Percentiles rank a stretch among this genome's conserved stretches.
phyloP scores from a whole-genome alignment of 768 basidiomycete genomes.

The Boletus speciosus region DNA sequence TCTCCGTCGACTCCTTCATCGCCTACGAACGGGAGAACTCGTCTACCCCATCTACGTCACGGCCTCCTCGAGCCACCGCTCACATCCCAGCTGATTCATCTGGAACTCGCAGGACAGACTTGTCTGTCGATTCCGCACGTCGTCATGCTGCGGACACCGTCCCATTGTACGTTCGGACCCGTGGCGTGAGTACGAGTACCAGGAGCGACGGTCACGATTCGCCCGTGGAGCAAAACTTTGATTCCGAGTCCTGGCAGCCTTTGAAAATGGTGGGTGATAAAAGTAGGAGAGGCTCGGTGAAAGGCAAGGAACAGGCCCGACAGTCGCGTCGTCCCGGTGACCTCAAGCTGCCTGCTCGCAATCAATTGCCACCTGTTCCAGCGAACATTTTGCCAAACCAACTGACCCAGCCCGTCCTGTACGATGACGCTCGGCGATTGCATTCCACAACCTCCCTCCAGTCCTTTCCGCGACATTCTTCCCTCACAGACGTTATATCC shows the following conservation, averaged over 20 bases:
- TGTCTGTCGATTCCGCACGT: slow-evolving; percentile 26
- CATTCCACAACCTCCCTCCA: slow-evolving; percentile 39
- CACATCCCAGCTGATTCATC: slow-evolving; percentile 36
- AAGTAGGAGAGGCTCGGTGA: slow-evolving; percentile 47
- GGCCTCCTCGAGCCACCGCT: slow-evolving; percentile 38
- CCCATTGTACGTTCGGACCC: slow-evolving; percentile 43
- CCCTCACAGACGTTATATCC: slow-evolving; percentile 32
- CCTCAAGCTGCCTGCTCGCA: slow-evolving; percentile 59
- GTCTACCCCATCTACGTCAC: slow-evolving; percentile 29
- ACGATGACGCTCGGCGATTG: slow-evolving; percentile 39
- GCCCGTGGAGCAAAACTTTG: slow-evolving; percentile 42
- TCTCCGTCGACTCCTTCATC: slow-evolving; percentile 76
- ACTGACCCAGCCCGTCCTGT: slow-evolving; percentile 34
- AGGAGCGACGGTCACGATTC: slow-evolving; percentile 40
- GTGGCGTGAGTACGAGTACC: slow-evolving; percentile 55
- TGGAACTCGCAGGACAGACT: slow-evolving; percentile 28
- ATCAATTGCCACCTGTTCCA: slow-evolving; percentile 37
- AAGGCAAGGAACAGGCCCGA: slow-evolving; percentile 42
- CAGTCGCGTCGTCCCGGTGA: slow-evolving; percentile 52
- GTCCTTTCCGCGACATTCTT: slow-evolving; percentile 33
- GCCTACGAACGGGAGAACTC: slow-evolving; percentile 39
- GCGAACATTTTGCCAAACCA: slow-evolving; percentile 32
- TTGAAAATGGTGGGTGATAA: slow-evolving; percentile 39
- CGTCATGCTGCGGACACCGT: slow-evolving; percentile 24
- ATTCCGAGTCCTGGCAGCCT: slow-evolving; percentile 51